Base-by-base conservation (phyloP, 768 basidiomycete species). In the Termitomyces sp. region DNA sequence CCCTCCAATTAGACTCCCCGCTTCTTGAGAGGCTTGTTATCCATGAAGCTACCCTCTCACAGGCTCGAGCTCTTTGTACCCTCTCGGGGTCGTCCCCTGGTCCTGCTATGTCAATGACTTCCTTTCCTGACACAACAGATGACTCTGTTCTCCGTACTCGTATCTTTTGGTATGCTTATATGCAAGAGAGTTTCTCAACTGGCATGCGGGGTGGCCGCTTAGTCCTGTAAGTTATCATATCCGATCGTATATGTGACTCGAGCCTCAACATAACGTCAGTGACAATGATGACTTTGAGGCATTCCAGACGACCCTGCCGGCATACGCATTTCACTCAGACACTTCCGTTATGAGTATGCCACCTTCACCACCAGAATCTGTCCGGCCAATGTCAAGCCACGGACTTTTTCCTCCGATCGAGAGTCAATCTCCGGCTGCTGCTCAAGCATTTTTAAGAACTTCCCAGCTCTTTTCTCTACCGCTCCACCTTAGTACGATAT, bases 131-230 rank as follows among this genome's bases (percentile, higher is more conserved):
- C 55, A 80, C 75, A 48, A 75, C 79, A 35, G 84, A 86, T 51
- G 82, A 88, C 53, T 83, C 86, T 36, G 69, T 77, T 47, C 76
- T 89, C 35, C 83, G 91, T 35, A 86, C 90, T 3, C 79, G 94
- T 32, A 78, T 95, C 33, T 95, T 92, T 69, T 96, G 92, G 90
- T 96, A 94, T 64, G 85, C 89, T 7, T 84, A 93, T 61, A 83
- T 88, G 26, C 86, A 91, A 58, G 94, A 96, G 71, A 90, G 92
- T 30, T 80, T 94, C 22, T 84, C 85, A 1, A 89, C 84, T 9
- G 94, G 88, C 22, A 78, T 95, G 58, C 80, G 86, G 51, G 94
- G 94, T n/a, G 88, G 92, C 2, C 86, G 92, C 40, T 78, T 96
- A 48, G 75, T 88, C 47, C 72, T 96, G 92, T 92, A 73, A 64